These are phyloP conservation scores for Phanerodontia chrysosporium DNA, from an alignment of 768 basidiomycete species.

Conservation along the genomic window DNA sequence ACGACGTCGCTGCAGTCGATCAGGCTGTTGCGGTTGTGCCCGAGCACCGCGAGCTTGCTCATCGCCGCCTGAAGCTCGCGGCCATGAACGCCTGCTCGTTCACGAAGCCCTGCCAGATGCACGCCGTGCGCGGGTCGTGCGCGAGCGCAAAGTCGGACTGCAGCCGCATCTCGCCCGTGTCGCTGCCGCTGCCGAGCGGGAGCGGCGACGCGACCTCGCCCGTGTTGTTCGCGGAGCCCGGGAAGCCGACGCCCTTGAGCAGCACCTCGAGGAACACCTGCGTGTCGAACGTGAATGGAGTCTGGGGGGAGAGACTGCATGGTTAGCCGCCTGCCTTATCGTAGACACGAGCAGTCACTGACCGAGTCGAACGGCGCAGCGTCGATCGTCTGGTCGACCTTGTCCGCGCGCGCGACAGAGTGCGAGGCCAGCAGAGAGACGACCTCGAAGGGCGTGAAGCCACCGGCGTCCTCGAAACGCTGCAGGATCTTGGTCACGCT, in stretches of 20 bases:
- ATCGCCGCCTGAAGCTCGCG: slow-evolving; percentile 19
- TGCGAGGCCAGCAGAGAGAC: slow-evolving; percentile 18
- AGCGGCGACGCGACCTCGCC: slow-evolving; percentile 13
- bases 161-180: slow-evolving; percentile 13
- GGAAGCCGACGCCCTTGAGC: slow-evolving; percentile 11
- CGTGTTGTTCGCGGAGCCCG: slow-evolving; percentile 7
- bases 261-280: slow-evolving; percentile 17
- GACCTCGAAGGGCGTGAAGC: slow-evolving; percentile 13
- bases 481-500: slow-evolving; percentile 8
- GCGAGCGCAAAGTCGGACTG: slow-evolving; percentile 14
- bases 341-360: neutral
- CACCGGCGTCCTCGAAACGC: slow-evolving; percentile 14
- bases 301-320: slow-evolving; percentile 6
- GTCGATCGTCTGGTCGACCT: slow-evolving; percentile 13
- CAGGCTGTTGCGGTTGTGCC: slow-evolving; percentile 20
- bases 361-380: slow-evolving; percentile 13
- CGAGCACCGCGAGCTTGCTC: slow-evolving; percentile 25
- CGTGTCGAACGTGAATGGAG: slow-evolving; percentile 11
- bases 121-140: slow-evolving; percentile 12
- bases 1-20: slow-evolving; percentile 28
- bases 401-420: slow-evolving; percentile 21
- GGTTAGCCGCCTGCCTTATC: too few species aligned
- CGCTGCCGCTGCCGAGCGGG: slow-evolving; percentile 4
- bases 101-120: slow-evolving; percentile 12
- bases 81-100: slow-evolving; percentile 14